A percentile compares a stretch with the other conserved stretches of the same genome.
Conservation (phyloP, 495 filamentous ascomycete genomes). For the Penicillium goetzii region DNA sequence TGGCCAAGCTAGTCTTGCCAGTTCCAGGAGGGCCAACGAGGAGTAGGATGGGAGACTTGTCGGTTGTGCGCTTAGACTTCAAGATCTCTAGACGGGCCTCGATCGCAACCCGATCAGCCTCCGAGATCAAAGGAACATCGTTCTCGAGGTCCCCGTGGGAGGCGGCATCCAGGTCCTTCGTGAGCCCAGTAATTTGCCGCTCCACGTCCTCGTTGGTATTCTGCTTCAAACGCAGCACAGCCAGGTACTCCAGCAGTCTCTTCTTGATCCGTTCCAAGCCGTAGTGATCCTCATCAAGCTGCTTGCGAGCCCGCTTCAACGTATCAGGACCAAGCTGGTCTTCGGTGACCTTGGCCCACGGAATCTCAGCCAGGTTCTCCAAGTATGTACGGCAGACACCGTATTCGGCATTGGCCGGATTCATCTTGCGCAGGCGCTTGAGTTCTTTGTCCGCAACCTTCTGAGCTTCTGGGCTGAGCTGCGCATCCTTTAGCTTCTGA, state of each 20-base stretch:
- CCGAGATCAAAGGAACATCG: constrained; percentile 37
- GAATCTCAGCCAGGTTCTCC: constrained; percentile 92
- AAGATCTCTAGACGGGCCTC: constrained; percentile 68
- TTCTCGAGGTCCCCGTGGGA: constrained; percentile 50
- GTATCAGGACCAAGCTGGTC: constrained; percentile 87
- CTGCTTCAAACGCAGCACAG: constrained; percentile 92
- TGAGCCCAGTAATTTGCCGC: constrained; percentile 68
- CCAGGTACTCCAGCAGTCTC: constrained; percentile 91
- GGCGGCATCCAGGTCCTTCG: constrained; percentile 58
- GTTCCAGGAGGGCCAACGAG: constrained; percentile 94
- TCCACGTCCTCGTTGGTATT: constrained; percentile 80
- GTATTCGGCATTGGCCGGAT: constrained; percentile 91
- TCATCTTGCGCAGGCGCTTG: constrained; percentile 90
- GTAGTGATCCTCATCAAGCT: constrained; percentile 95
- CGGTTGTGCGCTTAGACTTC: constrained; percentile 75
- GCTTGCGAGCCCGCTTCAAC: constrained; percentile 76
- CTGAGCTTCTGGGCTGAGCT: constrained; percentile 72
- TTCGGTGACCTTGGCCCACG: constrained; percentile 85
- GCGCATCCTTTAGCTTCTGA: constrained; percentile 80
- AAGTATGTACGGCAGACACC: constrained; percentile 93
- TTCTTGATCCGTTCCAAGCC: constrained; percentile 98
- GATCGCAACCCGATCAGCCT: constrained; percentile 50
- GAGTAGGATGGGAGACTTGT: constrained; percentile 95
- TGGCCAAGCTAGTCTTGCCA: constrained; percentile 95
- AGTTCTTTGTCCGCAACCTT: constrained; percentile 91